These are phyloP conservation scores for Myxozyma vanderwaltii DNA, from an alignment of 805 yeast species.

Conservation along the genomic window DNA sequence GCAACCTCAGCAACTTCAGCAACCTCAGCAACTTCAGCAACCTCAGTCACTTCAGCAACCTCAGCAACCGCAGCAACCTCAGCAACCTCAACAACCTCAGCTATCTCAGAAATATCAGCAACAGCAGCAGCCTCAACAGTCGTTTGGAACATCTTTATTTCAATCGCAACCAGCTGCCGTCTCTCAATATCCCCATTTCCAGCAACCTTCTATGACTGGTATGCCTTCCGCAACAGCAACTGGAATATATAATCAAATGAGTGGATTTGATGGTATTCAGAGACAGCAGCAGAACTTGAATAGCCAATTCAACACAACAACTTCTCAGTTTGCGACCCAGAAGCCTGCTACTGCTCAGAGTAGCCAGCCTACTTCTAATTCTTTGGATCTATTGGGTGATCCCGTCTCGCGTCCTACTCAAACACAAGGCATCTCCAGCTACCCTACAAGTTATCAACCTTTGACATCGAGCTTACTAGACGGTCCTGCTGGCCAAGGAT, in stretches of 20 bases:
- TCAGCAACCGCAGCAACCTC: no score
- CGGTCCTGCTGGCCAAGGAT: constrained; percentile 5
- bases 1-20: no score
- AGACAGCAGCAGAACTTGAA: constrained; percentile 26
- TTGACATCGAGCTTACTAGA: constrained; percentile 1
- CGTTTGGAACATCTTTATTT: constrained; percentile 34
- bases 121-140: constrained; percentile 26
- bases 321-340: not conserved
- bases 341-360: constrained; percentile 1
- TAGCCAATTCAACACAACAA: constrained; percentile 9
- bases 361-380: not conserved
- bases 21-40: no score
- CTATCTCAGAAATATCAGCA: no score
- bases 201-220: constrained; percentile 2
- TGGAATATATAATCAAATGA: constrained; percentile 2
- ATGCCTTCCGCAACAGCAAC: constrained; percentile 11
- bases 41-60: no score
- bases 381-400: constrained; percentile 1
- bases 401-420: not conserved
- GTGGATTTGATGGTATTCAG: not conserved
- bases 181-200: constrained; percentile 27
- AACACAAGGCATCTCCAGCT: not conserved
- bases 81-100: no score
- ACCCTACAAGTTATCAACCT: constrained; percentile 1
- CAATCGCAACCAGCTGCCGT: constrained; percentile 22